These are phyloP conservation scores for Staphylotrichum tortipilum DNA, from an alignment of 495 filamentous ascomycete species.

Conservation along the genomic window DNA sequence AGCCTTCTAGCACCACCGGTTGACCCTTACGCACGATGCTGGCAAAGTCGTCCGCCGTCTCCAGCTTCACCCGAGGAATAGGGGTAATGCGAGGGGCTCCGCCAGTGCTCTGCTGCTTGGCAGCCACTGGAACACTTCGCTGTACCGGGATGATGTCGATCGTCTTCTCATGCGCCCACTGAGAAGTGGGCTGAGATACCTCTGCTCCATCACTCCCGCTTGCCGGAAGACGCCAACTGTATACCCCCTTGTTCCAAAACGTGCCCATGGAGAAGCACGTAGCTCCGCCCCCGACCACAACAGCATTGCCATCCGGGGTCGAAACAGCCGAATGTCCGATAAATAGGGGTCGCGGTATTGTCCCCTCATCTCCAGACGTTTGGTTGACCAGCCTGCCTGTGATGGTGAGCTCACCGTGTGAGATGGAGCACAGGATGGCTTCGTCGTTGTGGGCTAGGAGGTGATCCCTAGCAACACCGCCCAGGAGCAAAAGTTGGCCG, in stretches of 20 bases:
- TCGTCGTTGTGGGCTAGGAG: constrained; percentile 26
- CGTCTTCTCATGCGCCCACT: constrained; percentile 20
- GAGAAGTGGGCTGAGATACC: neutral
- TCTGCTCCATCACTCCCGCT: neutral
- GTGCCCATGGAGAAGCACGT: constrained; percentile 75
- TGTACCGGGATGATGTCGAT: constrained; percentile 20
- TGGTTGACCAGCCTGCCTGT: constrained; percentile 1
- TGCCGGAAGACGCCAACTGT: constrained; percentile 5
- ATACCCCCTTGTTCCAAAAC: constrained; percentile 28
- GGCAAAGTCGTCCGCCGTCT: constrained; percentile 43
- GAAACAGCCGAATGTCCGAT: constrained; percentile 49
- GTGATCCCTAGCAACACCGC: constrained; percentile 39
- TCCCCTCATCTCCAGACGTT: neutral
- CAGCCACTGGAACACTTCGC: neutral
- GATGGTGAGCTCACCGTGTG: constrained; percentile 2
- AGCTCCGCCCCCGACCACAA: constrained; percentile 71
- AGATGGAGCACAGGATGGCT: constrained; percentile 17
- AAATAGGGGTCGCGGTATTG: constrained; percentile 48
- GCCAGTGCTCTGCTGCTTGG: neutral
- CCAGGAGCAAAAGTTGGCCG: constrained; percentile 31
- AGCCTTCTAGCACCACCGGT: constrained; percentile 57
- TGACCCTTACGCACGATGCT: constrained; percentile 47
- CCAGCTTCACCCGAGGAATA: constrained; percentile 45
- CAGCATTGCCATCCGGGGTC: constrained; percentile 31
- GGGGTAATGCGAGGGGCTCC: constrained; percentile 9